A percentile compares a stretch with the other conserved stretches of the same genome.
Evolutionary conservation across 371 early-diverging fungal species (phyloP).

Genomic region (Rhizopus arrhizus): DNA sequence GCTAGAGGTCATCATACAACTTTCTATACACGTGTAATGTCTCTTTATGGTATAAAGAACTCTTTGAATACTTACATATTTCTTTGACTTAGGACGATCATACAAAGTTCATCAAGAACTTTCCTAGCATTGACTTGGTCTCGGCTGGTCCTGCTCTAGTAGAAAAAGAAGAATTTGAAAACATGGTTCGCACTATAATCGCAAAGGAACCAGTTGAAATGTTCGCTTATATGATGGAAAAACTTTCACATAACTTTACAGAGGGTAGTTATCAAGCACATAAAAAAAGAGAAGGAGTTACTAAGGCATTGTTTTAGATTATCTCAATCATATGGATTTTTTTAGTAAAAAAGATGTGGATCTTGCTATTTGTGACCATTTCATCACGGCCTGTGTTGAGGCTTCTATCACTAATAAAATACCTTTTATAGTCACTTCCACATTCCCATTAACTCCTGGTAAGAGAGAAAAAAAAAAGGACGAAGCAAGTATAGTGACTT

Average conservation of each 20-base stretch:
- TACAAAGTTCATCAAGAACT: background rate
- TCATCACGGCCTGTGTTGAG: slow-evolving; percentile 12
- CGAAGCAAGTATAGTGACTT: too few relatives aligned
- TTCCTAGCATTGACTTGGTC: background rate
- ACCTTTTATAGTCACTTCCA: slow-evolving; percentile 10
- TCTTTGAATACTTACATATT: background rate
- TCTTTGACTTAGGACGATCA: background rate
- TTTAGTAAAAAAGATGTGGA: slow-evolving; percentile 9
- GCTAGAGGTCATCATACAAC: slow-evolving; percentile 9
- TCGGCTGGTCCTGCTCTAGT: background rate
- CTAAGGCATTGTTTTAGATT: slow-evolving; percentile 1
- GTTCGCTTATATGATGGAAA: too few relatives aligned
- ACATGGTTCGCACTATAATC: too few relatives aligned
- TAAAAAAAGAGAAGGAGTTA: too few relatives aligned
- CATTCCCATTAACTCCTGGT: background rate
- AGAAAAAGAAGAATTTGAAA: background rate
- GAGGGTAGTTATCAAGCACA: too few relatives aligned
- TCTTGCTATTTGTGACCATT: slow-evolving; percentile 16
- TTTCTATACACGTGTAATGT: slow-evolving; percentile 4
- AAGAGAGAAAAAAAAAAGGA: too few relatives aligned
- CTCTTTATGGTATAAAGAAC: too few relatives aligned
- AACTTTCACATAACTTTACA: too few relatives aligned
- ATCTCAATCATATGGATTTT: background rate
- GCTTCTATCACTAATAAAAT: slow-evolving; percentile 5
- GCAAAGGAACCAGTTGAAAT: too few relatives aligned